Evolutionary conservation across 495 filamentous ascomycete genomes (phyloP).

Genomic region (Chaetomium fimeti): DNA sequence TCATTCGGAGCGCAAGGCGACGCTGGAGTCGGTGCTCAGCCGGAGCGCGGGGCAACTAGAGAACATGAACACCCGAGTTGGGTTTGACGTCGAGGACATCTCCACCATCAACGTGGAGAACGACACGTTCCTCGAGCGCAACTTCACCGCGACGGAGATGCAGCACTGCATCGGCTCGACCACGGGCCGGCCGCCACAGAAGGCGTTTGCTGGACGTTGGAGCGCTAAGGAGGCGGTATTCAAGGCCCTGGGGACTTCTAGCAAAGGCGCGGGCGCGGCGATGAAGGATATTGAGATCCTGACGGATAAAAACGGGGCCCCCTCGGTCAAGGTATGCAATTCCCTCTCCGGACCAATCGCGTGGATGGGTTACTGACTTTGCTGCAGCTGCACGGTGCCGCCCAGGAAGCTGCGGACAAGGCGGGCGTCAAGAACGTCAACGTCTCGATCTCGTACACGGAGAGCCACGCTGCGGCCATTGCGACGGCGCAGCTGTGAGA

Average conservation of each 20-base stretch:
- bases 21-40: conserved; percentile 63
- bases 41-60: conserved; percentile 63
- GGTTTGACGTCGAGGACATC: conserved; percentile 88
- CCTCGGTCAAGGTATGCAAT: conserved; percentile 74
- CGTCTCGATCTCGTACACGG: conserved; percentile 93
- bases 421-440: conserved; percentile 81
- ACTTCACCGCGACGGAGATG: conserved; percentile 83
- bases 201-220: conserved; percentile 91
- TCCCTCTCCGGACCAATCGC: neutral
- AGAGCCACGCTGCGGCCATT: conserved; percentile 87
- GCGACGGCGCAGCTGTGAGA: conserved; percentile 51
- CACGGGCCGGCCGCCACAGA: conserved; percentile 59
- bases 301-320: conserved; percentile 75
- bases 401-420: conserved; percentile 72
- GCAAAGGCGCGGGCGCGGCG: conserved; percentile 82
- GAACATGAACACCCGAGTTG: conserved; percentile 71
- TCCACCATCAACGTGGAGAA: conserved; percentile 85
- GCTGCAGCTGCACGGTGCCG: conserved; percentile 75
- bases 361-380: conserved; percentile 34
- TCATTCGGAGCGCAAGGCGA: conserved; percentile 52
- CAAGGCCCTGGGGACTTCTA: conserved; percentile 87
- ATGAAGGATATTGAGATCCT: conserved; percentile 93
- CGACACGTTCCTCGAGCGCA: conserved; percentile 89
- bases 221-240: conserved; percentile 98
- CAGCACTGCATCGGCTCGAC: conserved; percentile 77